A percentile compares a stretch with the other conserved stretches of the same genome.
Evolutionary conservation across 768 basidiomycete genomes (phyloP).

Genomic region (Pulveroboletus sp.): DNA sequence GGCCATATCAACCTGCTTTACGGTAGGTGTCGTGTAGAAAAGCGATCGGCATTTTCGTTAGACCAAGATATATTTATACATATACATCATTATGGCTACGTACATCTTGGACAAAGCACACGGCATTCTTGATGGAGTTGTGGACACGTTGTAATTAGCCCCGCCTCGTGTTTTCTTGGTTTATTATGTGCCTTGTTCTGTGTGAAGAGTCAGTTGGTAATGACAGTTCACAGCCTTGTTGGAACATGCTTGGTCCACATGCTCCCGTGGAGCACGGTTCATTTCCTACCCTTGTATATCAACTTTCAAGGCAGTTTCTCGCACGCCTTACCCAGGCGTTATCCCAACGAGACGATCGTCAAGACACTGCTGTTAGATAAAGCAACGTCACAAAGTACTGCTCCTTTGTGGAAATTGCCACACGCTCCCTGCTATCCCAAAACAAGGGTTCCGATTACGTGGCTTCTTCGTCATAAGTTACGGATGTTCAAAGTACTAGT

Average conservation of each 20-base stretch:
- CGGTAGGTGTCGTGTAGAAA: background rate
- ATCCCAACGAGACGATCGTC: background rate
- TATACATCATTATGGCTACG: background rate
- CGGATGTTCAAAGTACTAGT: too few relatives aligned
- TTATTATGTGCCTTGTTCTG: conserved; percentile 1
- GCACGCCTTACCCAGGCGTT: background rate
- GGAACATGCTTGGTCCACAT: conserved; percentile 3
- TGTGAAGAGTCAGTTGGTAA: background rate
- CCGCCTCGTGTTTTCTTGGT: conserved; percentile 6
- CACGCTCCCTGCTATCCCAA: too few relatives aligned
- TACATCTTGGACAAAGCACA: background rate
- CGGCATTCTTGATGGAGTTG: background rate
- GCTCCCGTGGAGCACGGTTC: conserved; percentile 2
- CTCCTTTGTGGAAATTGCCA: too few relatives aligned
- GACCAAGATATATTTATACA: background rate
- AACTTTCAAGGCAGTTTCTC: background rate
- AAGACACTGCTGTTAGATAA: background rate
- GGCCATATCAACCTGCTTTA: conserved; percentile 4
- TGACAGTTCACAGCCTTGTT: background rate
- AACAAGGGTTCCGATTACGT: too few relatives aligned
- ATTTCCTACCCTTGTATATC: background rate
- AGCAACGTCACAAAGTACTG: background rate
- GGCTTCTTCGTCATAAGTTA: too few relatives aligned
- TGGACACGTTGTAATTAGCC: conserved; percentile 3
- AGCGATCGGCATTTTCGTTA: conserved; percentile 9